phyloP scores from a whole-genome alignment of 768 basidiomycete species.

The Crucibulum laeve region DNA sequence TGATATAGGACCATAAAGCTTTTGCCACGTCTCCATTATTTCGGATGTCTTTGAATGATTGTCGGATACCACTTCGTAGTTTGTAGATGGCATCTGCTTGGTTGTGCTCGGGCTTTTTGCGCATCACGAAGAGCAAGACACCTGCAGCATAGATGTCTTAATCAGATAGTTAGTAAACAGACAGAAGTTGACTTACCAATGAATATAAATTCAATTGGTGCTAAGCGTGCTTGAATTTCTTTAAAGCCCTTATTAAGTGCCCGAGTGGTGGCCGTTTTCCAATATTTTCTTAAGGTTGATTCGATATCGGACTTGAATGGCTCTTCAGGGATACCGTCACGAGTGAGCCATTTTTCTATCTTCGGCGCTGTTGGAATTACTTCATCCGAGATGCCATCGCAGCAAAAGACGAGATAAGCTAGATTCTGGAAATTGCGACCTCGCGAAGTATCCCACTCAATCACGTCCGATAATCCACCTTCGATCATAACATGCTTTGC shows the following conservation, averaged over 20 bases:
- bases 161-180: background rate
- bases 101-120: conserved; percentile 34
- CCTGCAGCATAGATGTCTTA: conserved; percentile 40
- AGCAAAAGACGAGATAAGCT: conserved; percentile 66
- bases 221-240: conserved; percentile 53
- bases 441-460: conserved; percentile 63
- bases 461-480: conserved; percentile 49
- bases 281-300: conserved; percentile 48
- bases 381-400: conserved; percentile 47
- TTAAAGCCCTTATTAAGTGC: conserved; percentile 44
- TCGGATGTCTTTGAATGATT: conserved; percentile 58
- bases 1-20: conserved; percentile 55
- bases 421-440: conserved; percentile 77
- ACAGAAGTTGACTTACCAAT: conserved; percentile 47
- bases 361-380: conserved; percentile 50
- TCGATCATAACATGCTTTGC: conserved; percentile 51
- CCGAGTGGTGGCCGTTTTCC: conserved; percentile 41
- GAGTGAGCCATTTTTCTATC: conserved; percentile 48
- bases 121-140: conserved; percentile 58
- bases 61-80: conserved; percentile 54
- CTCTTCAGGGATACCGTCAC: conserved; percentile 35
- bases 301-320: conserved; percentile 53
- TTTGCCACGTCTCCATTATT: conserved; percentile 53
- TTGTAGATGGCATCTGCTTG: conserved; percentile 52
- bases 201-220: conserved; percentile 78